Base-by-base conservation (phyloP, 306 rosid genomes). In the Acmispon strigosus region DNA sequence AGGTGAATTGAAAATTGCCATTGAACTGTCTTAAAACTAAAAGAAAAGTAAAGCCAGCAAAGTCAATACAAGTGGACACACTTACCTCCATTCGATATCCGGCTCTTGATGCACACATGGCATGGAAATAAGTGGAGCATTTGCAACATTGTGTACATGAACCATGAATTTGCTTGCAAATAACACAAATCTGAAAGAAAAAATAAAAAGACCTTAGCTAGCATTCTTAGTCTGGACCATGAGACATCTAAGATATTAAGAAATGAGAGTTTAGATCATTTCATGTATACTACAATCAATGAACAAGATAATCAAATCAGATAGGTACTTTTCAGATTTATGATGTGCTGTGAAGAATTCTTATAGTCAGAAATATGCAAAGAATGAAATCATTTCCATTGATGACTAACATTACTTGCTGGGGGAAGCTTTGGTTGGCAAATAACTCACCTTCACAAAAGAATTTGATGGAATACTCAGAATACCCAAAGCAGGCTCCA, bases 51-150 rank as follows among this genome's bases (percentile, higher is more conserved):
- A 68, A 53, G n/a, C 54, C 66, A 47, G 70, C 45, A 15, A 62
- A 29, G 53, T 72, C 69, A 67, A 62, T 49, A 34, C 15, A 14
- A 50, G 61, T 48, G 57, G 72, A 57, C 18, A 32, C 37, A 45
- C 90, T 80, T 74, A 91, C 99, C 96, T 95, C 99, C 99, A 95
- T 95, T 27, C 96, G 92, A 78, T 91, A 95, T 72, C 99, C 99
- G 20, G 99, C 97, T 69, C 99, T 86, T 76, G 99, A 95, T 60
- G 99, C 99, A 82, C 99, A 95, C 97, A 91, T 95, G 70, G 99
- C 97, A 82, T 95, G 99, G 82, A 87, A 95, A 90, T 95, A 95
- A 81, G 99, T 95, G 41, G 99, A 95, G 56, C 99, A 95, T 76
- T 85, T 95, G 96, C 97, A 87, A 77, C 99, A 95, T 78, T 95